Conservation (phyloP, 805 yeast species). For the Sugiyamaella boreocaroliniensis region DNA sequence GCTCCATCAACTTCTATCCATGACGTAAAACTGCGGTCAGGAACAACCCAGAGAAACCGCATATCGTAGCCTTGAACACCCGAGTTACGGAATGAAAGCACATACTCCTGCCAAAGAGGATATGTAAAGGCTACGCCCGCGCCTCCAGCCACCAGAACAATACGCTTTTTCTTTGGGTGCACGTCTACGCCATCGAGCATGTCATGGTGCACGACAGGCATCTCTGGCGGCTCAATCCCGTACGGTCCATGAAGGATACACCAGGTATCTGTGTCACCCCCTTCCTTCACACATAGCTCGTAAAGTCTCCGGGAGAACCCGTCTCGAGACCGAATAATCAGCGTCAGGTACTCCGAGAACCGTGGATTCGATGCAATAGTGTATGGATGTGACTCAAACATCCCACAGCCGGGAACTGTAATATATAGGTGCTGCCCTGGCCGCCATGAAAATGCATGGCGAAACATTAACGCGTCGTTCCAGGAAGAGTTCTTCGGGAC, state of each 20-base stretch:
- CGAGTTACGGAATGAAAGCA: background rate
- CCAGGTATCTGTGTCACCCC: conserved; percentile 4
- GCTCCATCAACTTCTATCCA: conserved; percentile 24
- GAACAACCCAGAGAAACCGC: conserved; percentile 28
- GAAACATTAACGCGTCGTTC: conserved; percentile 1
- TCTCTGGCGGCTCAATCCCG: conserved; percentile 17
- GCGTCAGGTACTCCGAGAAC: conserved; percentile 18
- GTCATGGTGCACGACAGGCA: conserved; percentile 1
- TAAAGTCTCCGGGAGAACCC: conserved; percentile 25
- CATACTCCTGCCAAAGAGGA: conserved; percentile 19
- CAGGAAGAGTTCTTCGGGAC: background rate
- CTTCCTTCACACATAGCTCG: conserved; percentile 8
- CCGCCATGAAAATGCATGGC: conserved; percentile 12
- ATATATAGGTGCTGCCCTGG: conserved; percentile 23
- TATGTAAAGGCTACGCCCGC: conserved; percentile 30
- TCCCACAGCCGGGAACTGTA: conserved; percentile 17
- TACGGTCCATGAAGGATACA: conserved; percentile 23
- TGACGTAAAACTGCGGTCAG: conserved; percentile 21
- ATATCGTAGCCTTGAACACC: conserved; percentile 12
- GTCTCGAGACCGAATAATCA: conserved; percentile 27
- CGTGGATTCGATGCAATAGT: conserved; percentile 19
- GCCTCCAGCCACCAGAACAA: conserved; percentile 29
- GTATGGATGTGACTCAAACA: conserved; percentile 23
- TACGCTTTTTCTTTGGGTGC: conserved; percentile 13
- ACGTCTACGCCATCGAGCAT: too few relatives aligned